Evolutionary conservation across 257 asterid species (phyloP).

Genomic region (Nicotiana undulata): DNA sequence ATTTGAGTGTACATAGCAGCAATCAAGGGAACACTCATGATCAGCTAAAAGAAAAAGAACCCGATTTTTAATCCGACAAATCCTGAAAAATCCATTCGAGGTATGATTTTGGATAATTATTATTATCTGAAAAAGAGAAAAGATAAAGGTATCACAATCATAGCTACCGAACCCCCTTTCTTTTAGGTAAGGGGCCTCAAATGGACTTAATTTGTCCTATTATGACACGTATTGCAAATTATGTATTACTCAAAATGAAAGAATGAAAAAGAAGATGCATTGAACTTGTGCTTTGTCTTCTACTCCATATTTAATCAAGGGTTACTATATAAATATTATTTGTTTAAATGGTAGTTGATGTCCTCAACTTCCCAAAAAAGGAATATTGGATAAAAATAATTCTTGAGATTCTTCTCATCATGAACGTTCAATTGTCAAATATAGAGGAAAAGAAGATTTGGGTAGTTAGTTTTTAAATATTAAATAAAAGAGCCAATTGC

Average conservation of each 20-base stretch:
- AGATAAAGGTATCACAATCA: conserved; percentile 6
- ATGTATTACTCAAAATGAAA: neutral
- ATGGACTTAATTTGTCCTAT: neutral
- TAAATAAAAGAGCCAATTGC: neutral
- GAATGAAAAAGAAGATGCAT: neutral
- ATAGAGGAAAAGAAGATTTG: conserved; percentile 4
- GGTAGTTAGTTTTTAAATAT: neutral
- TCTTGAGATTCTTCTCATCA: neutral
- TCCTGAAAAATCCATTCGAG: neutral
- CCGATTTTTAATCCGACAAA: neutral
- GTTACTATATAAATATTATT: neutral
- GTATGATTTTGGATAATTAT: neutral
- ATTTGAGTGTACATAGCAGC: too few relatives aligned
- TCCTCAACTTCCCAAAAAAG: conserved; percentile 11
- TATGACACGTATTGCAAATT: neutral
- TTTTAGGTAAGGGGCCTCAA: neutral
- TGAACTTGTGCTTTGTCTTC: neutral
- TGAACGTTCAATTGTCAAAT: neutral
- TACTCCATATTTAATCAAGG: neutral
- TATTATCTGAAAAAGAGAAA: neutral
- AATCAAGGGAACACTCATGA: neutral
- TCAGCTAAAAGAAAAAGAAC: neutral
- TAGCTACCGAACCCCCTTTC: conserved; percentile 3
- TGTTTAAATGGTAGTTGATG: neutral
- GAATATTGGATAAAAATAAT: conserved; percentile 3